phyloP scores from a whole-genome alignment of 495 filamentous ascomycete species.

The Xylaria nigripes region DNA sequence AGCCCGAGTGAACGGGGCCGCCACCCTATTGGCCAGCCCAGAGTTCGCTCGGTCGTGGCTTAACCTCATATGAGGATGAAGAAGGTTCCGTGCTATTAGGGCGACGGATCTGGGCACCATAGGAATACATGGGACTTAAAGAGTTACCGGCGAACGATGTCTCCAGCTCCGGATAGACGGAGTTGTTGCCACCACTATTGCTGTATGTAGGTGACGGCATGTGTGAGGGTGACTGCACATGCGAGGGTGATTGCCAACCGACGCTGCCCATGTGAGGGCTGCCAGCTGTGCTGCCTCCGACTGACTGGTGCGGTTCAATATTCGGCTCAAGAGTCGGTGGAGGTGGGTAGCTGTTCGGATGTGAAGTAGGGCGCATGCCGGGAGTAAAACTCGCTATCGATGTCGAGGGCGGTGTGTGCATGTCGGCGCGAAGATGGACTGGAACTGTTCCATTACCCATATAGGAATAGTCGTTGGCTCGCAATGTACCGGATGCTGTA shows the following conservation, averaged over 20 bases:
- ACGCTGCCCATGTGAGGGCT: constrained; percentile 67
- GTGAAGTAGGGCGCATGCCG: constrained; percentile 56
- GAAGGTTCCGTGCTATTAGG: constrained; percentile 65
- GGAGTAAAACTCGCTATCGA: constrained; percentile 54
- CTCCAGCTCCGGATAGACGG: constrained; percentile 63
- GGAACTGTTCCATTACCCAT: constrained; percentile 65
- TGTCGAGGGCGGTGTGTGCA: constrained; percentile 64
- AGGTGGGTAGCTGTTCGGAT: constrained; percentile 70
- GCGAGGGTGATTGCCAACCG: constrained; percentile 67
- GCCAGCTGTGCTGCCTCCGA: constrained; percentile 53
- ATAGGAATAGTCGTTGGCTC: constrained; percentile 63
- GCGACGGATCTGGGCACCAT: constrained; percentile 56
- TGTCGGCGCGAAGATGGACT: constrained; percentile 71
- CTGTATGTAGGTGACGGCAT: constrained; percentile 58
- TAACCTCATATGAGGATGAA: constrained; percentile 53
- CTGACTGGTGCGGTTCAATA: constrained; percentile 61
- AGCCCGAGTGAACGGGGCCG: constrained; percentile 7
- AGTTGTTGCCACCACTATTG: constrained; percentile 43
- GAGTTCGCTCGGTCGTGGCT: constrained; percentile 34
- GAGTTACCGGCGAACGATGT: constrained; percentile 46
- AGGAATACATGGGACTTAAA: constrained; percentile 56
- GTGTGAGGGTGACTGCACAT: constrained; percentile 59
- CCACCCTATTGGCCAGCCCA: constrained; percentile 27
- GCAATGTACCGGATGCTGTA: constrained; percentile 63
- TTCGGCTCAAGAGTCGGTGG: constrained; percentile 86